Conservation (phyloP, 1,139 yeast species). For the Hansenula lynferdii region DNA sequence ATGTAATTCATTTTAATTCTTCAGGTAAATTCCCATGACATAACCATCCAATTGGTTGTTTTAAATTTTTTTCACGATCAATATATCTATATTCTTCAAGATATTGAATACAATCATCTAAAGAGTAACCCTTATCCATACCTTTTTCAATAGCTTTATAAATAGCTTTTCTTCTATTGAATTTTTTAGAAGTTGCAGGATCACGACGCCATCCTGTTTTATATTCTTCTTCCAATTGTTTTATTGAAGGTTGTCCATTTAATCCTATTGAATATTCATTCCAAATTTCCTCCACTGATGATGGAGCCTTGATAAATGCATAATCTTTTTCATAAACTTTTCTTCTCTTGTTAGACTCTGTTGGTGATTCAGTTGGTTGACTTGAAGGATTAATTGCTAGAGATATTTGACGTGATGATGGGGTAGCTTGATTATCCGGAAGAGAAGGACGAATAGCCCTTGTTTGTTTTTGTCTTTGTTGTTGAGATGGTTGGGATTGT, state of each 20-base stretch:
- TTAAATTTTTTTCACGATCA: slow-evolving; percentile 28
- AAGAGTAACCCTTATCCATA: slow-evolving; percentile 26
- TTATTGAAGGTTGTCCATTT: slow-evolving; percentile 33
- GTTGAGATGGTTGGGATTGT: slow-evolving; percentile 7
- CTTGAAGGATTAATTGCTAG: slow-evolving; percentile 4
- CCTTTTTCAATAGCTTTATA: slow-evolving; percentile 36
- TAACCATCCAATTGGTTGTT: slow-evolving; percentile 38
- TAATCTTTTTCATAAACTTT: slow-evolving; percentile 28
- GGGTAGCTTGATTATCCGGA: background rate
- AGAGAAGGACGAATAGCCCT: background rate
- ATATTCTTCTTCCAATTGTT: slow-evolving; percentile 31
- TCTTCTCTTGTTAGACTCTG: slow-evolving; percentile 18
- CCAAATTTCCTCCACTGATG: slow-evolving; percentile 35
- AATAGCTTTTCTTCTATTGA: slow-evolving; percentile 33
- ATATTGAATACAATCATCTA: slow-evolving; percentile 28
- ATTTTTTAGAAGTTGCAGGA: slow-evolving; percentile 34
- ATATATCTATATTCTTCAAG: slow-evolving; percentile 30
- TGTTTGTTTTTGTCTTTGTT: slow-evolving; percentile 6
- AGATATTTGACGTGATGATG: slow-evolving; percentile 9
- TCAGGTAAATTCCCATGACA: slow-evolving; percentile 27
- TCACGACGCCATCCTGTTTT: slow-evolving; percentile 37
- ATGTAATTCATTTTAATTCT: slow-evolving; percentile 11
- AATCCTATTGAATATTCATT: slow-evolving; percentile 33
- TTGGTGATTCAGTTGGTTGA: background rate
- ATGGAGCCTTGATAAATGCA: slow-evolving; percentile 34